These are phyloP conservation scores for Moesziomyces sp. DNA, from an alignment of 1,284 basidiomycete genomes.

Conservation along the genomic window DNA sequence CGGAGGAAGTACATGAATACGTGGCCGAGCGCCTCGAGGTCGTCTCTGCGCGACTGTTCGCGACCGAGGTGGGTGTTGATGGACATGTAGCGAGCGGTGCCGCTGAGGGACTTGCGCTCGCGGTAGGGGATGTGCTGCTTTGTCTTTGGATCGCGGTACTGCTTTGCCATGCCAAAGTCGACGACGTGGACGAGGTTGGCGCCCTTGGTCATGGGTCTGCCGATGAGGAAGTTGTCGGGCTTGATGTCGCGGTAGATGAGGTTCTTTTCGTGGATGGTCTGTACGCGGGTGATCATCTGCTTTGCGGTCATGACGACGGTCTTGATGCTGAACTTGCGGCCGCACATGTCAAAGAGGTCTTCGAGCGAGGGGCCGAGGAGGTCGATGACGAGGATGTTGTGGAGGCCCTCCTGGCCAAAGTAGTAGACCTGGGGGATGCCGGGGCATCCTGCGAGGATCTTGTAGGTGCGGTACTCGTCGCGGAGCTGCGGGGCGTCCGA, in stretches of 20 bases:
- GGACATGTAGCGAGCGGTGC: slow-evolving; percentile 94
- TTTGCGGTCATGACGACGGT: slow-evolving; percentile 96
- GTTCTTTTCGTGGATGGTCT: slow-evolving; percentile 96
- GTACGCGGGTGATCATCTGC: slow-evolving; percentile 84
- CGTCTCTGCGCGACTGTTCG: slow-evolving; percentile 93
- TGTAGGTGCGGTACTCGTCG: slow-evolving; percentile 96
- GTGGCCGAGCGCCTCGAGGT: slow-evolving; percentile 92
- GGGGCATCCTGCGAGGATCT: slow-evolving; percentile 91
- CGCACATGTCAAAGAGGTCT: slow-evolving; percentile 96
- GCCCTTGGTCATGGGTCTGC: slow-evolving; percentile 85
- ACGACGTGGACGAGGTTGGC: slow-evolving; percentile 86
- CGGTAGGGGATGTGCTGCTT: slow-evolving; percentile 97
- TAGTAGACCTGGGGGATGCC: slow-evolving; percentile 96
- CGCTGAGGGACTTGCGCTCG: slow-evolving; percentile 89
- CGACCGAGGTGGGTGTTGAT: slow-evolving; percentile 96
- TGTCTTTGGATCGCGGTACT: slow-evolving; percentile 95
- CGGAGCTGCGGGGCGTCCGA: slow-evolving; percentile 94
- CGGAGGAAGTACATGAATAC: slow-evolving; percentile 98
- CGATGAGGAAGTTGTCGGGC: slow-evolving; percentile 95
- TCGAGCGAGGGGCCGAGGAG: slow-evolving; percentile 91
- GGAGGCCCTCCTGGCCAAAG: slow-evolving; percentile 95
- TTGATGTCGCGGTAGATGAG: slow-evolving; percentile 98
- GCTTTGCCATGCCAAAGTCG: slow-evolving; percentile 98
- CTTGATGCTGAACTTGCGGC: slow-evolving; percentile 91
- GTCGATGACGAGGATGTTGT: slow-evolving; percentile 97